Evolutionary conservation across 108 stramenopile genomes (phyloP).

Genomic region (Cylindrotheca fusiformis): DNA sequence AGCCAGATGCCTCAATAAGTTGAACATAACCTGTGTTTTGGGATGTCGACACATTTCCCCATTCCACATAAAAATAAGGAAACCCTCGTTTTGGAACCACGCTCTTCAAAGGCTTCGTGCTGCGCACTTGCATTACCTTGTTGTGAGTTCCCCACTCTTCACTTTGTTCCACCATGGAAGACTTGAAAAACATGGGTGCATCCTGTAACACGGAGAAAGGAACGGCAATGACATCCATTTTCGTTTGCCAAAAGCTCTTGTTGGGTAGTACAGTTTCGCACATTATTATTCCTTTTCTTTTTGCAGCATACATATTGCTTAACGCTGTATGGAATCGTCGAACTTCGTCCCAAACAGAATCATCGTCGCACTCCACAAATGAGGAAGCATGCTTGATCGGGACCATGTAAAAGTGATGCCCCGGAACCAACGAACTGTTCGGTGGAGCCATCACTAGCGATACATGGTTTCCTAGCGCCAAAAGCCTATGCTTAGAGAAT

Average conservation of each 20-base stretch:
- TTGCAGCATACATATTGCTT: constrained; percentile 47
- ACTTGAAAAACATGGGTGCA: constrained; percentile 70
- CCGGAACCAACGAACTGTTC: constrained; percentile 38
- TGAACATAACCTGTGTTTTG: constrained; percentile 50
- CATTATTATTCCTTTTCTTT: constrained; percentile 55
- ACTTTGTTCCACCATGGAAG: constrained; percentile 62
- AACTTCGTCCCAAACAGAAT: constrained; percentile 72
- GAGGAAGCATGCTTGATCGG: constrained; percentile 59
- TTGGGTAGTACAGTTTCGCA: constrained; percentile 63
- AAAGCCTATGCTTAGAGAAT: constrained; percentile 59
- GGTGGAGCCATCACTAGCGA: constrained; percentile 65
- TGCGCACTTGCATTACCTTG: constrained; percentile 41
- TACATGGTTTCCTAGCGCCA: constrained; percentile 67
- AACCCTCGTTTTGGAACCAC: constrained; percentile 65
- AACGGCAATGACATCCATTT: constrained; percentile 66
- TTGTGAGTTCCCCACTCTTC: constrained; percentile 83
- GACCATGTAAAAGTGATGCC: constrained; percentile 53
- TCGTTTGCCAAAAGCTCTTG: constrained; percentile 60
- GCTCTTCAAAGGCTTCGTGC: constrained; percentile 38
- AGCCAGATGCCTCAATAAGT: constrained; percentile 56
- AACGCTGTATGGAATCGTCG: constrained; percentile 50
- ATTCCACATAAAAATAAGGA: constrained; percentile 74
- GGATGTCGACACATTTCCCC: constrained; percentile 38
- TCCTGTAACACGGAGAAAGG: constrained; percentile 48
- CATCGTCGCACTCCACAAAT: constrained; percentile 45